Percentiles rank a stretch among this genome's conserved stretches.
Conservation (phyloP, 805 yeast genomes). For the Kuraishia capsulata region DNA sequence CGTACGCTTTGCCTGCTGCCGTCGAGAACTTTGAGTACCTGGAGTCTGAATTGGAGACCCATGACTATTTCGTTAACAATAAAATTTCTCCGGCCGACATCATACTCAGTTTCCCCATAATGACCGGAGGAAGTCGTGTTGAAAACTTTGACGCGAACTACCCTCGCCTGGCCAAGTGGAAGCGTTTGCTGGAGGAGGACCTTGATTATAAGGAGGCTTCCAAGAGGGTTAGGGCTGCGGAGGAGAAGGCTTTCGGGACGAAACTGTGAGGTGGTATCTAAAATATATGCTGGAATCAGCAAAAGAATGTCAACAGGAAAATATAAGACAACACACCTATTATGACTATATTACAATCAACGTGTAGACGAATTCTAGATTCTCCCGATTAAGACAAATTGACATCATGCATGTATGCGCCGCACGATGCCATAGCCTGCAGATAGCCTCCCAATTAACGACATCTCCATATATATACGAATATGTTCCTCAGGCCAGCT, state of each 20-base stretch:
- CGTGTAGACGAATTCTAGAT: too few relatives aligned
- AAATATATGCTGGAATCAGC: too few relatives aligned
- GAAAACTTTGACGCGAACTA: background rate
- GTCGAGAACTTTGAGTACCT: background rate
- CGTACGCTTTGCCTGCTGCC: background rate
- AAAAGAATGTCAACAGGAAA: too few relatives aligned
- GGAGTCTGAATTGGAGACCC: background rate
- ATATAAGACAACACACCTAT: too few relatives aligned
- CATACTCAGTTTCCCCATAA: background rate
- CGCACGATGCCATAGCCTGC: too few relatives aligned
- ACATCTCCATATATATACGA: too few relatives aligned
- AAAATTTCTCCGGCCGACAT: background rate
- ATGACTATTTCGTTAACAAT: background rate
- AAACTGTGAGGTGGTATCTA: too few relatives aligned
- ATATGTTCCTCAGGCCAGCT: too few relatives aligned
- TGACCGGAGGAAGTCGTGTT: background rate
- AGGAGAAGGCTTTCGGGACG: background rate
- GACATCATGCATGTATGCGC: too few relatives aligned
- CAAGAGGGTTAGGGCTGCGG: background rate
- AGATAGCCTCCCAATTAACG: too few relatives aligned
- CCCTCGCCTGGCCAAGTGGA: background rate
- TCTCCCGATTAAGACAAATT: too few relatives aligned
- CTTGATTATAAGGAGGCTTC: background rate
- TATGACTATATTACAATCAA: too few relatives aligned
- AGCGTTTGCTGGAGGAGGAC: background rate